Base-by-base conservation (phyloP, 371 early-diverging fungal genomes). In the Rhizopus stolonifer region DNA sequence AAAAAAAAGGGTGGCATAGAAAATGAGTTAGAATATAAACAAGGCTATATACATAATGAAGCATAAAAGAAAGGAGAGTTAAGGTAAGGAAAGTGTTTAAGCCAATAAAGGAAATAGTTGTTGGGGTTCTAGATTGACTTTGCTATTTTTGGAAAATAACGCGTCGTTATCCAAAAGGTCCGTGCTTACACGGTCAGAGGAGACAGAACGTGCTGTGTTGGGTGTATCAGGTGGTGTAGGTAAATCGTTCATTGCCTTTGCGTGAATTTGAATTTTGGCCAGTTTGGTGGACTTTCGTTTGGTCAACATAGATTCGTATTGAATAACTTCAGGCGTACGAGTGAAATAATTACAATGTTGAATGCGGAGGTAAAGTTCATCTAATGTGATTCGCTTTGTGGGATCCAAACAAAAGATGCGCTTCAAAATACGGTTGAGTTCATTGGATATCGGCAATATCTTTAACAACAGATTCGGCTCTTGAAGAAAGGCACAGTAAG, bases 361-460 rank as follows among this genome's bases (percentile, higher is more conserved):
- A 26, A 88, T 81, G 14, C 82, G 71, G 31, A 52, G 56, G 31
- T 69, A 65, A 24, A 90, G 74, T 54, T 89, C 87, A 8, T 77
- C 60, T n/a, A 91, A 67, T 2, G 82, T 61, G 52, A 89, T 88
- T 21, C 95, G 84, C 14, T 77, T 75, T 18, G 50, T 36, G 17
- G 92, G 90, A 51, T 88, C 84, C 11, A 89, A 58, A 48, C 84
- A 82, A 33, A 95, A 86, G 24, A 87, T 82, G 11, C 87, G 77
- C 48, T 83, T 80, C 46, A 95, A 65, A 21, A 93, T 84, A 19
- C 76, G 74, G 55, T 84, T 80, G 56, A 93, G 81, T 46, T 86
- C 84, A 36, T 65, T 75, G 0, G 90, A 84, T 49, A 93, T 89
- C 52, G 76, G 89, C 42, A 85, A 73, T 17, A 84, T 88, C 19